phyloP scores from a whole-genome alignment of 2,329 filamentous ascomycete species.

The Ascochyta clinopodiicola region DNA sequence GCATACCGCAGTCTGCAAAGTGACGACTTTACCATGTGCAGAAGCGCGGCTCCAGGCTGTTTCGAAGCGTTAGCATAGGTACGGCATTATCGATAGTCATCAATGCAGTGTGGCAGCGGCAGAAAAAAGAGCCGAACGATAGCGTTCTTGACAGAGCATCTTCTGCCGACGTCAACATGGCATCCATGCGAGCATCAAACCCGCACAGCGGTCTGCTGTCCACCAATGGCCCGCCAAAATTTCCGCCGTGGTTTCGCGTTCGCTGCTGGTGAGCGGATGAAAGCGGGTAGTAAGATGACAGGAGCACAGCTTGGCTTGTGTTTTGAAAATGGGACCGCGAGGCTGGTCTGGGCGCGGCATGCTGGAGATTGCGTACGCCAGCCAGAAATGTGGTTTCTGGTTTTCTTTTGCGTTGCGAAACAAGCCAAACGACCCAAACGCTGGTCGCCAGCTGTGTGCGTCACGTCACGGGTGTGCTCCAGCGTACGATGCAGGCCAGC shows the following conservation, averaged over 20 bases:
- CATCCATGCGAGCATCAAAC: conserved; percentile 49
- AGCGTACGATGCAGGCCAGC: conserved; percentile 9
- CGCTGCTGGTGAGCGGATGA: conserved; percentile 12
- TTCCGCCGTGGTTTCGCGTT: conserved; percentile 39
- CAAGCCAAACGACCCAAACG: conserved; percentile 33
- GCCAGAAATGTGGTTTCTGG: conserved; percentile 6
- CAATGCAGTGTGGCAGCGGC: conserved; percentile 18
- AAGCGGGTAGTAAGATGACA: conserved; percentile 20
- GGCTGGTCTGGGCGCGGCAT: conserved; percentile 26
- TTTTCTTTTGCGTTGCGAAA: conserved; percentile 42
- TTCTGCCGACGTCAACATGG: conserved; percentile 33
- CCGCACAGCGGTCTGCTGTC: conserved; percentile 27
- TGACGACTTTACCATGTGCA: conserved; percentile 12
- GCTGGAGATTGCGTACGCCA: conserved; percentile 38
- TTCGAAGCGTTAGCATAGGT: conserved; percentile 18
- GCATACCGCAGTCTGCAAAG: conserved; percentile 26
- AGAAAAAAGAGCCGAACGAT: conserved; percentile 5
- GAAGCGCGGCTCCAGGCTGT: conserved; percentile 24
- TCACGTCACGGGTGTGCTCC: conserved; percentile 26
- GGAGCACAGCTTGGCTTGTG: conserved; percentile 39
- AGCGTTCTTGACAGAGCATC: conserved; percentile 29
- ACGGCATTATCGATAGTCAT: conserved; percentile 17
- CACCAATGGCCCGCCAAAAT: conserved; percentile 39
- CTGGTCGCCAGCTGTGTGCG: conserved; percentile 45
- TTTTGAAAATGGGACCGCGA: conserved; percentile 38